Evolutionary conservation across 495 filamentous ascomycete species (phyloP).

Genomic region (Bathelium albidoporum): DNA sequence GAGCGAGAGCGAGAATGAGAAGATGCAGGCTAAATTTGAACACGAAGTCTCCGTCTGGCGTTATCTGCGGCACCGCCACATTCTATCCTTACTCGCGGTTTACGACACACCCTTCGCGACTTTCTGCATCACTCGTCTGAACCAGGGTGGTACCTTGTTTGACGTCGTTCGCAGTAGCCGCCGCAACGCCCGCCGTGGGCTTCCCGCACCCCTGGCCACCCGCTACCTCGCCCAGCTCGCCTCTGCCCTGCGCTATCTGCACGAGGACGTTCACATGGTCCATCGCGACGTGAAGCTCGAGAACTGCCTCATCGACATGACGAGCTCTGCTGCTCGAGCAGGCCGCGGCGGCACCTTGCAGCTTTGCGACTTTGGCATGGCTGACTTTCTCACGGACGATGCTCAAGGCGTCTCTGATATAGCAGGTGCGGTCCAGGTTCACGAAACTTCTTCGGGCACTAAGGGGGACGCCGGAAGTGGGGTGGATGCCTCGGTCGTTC

Average conservation of each 20-base stretch:
- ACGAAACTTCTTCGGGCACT: not conserved
- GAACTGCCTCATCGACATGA: constrained; percentile 59
- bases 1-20: constrained; percentile 55
- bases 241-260: constrained; percentile 59
- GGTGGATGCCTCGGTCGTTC: not conserved
- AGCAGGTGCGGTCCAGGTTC: not conserved
- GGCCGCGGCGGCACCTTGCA: constrained; percentile 49
- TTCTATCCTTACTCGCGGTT: constrained; percentile 55
- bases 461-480: not conserved
- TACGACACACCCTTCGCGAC: constrained; percentile 64
- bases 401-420: constrained; percentile 22
- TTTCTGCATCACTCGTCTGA: constrained; percentile 62
- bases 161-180: constrained; percentile 44
- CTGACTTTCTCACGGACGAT: constrained; percentile 56
- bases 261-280: constrained; percentile 60
- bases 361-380: constrained; percentile 68
- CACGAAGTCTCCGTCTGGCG: constrained; percentile 66
- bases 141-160: constrained; percentile 60
- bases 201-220: constrained; percentile 43
- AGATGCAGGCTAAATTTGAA: constrained; percentile 61
- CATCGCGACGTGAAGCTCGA: constrained; percentile 71
- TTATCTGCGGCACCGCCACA: constrained; percentile 54
- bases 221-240: constrained; percentile 60
- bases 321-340: constrained; percentile 33
- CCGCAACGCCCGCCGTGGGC: constrained; percentile 28